These are phyloP conservation scores for Nemania serpens DNA, from an alignment of 2,329 filamentous ascomycete genomes.

Conservation along the genomic window DNA sequence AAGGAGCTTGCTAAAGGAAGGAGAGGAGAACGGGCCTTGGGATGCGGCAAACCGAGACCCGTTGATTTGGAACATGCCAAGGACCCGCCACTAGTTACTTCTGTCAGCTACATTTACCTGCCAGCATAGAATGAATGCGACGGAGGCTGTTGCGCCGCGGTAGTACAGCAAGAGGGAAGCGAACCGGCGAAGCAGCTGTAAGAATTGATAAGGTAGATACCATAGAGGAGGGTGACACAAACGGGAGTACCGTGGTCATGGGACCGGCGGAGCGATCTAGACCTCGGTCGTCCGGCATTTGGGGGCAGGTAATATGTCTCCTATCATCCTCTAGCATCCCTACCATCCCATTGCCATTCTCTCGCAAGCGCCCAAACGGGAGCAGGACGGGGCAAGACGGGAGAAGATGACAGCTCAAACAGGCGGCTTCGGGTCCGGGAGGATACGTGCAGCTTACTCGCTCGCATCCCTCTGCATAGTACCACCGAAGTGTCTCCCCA, in stretches of 20 bases:
- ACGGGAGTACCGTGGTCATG: slow-evolving; percentile 22
- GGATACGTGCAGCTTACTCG: slow-evolving; percentile 20
- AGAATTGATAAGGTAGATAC: not conserved
- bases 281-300: slow-evolving; percentile 18
- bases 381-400: not conserved
- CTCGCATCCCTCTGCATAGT: not conserved
- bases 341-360: not conserved
- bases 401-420: slow-evolving; percentile 3
- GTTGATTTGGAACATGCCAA: slow-evolving; percentile 4
- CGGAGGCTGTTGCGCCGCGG: not conserved
- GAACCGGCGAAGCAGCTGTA: slow-evolving; percentile 6
- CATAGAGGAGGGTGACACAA: slow-evolving; percentile 13
- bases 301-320: not conserved
- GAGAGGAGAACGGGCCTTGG: slow-evolving; percentile 6
- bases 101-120: not conserved
- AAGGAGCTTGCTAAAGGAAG: slow-evolving; percentile 7
- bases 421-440: not conserved
- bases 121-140: too few species aligned
- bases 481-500: slow-evolving; percentile 9
- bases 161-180: slow-evolving; percentile 4
- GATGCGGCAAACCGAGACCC: slow-evolving; percentile 1
- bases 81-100: not conserved
- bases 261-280: slow-evolving; percentile 25
- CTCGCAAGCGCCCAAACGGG: slow-evolving; percentile 9
- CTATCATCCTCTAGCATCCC: too few species aligned